Base-by-base conservation (phyloP, 2,329 filamentous ascomycete species). In the Pseudogymnoascus sp. region DNA sequence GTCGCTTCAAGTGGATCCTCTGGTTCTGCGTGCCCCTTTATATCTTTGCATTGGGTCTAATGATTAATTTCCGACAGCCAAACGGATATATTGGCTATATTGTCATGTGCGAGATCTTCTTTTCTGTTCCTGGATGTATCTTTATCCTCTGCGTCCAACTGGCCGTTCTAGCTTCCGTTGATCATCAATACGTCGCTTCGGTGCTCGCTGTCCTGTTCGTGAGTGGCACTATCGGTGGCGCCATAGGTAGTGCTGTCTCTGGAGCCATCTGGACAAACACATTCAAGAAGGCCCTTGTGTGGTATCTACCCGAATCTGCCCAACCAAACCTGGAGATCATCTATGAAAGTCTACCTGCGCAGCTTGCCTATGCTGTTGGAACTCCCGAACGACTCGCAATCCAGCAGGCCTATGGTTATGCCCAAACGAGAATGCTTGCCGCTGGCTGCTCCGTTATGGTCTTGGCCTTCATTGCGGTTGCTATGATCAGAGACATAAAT, bases 221-320 rank as follows among this genome's bases (percentile, higher is more conserved):
- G 5, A 81, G 85, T 17, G 79, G 83, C 66, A 82, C 81, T 65
- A 79, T 88, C 65, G 86, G 85, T 42, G 80, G 79, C 38, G 83
- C 84, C 1, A 75, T 87, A 8, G 85, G 85, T 2, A 79, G 78
- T 3, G 80, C 85, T 12, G 80, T 89, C 59, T 82, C 85, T 2
- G 81, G 80, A 0, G 84, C 85, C 10, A 83, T 90, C 66, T 89
- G 86, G 86, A 84, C 82, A 0, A 79, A 81, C 65, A 80, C 81
- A 0, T 83, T 89, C 68, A 79, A 79, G 2, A 72, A 74, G 31
- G 81, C 81, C 13, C 76, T 88, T 2, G 67, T 68, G 21, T 65
- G 71, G 41, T 80, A 81, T 65, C 77, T 88, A 1, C 85, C 85
- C 0, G 70, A 64, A 9, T 65, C 67, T 1, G 72, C 69, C 0